These are phyloP conservation scores for Fraxinus sp. DNA, from an alignment of 305 asterid genomes.

Conservation along the genomic window DNA sequence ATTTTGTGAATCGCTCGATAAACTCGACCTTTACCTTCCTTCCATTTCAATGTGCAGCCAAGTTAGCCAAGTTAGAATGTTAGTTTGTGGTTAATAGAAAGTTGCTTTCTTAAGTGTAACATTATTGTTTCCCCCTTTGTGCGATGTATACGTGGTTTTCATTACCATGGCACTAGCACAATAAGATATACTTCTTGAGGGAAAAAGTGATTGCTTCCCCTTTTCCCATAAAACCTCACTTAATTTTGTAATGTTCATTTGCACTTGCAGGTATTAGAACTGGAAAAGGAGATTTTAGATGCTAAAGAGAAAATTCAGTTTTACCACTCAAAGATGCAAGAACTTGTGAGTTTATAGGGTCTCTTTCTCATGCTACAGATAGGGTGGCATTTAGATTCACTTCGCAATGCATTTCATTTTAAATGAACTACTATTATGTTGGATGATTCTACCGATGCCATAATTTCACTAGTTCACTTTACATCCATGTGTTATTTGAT, in stretches of 20 bases:
- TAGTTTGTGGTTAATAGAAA: not conserved
- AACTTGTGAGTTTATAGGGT: slow-evolving; percentile 66
- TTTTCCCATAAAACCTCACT: slow-evolving; percentile 10
- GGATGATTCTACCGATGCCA: not conserved
- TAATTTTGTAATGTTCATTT: slow-evolving; percentile 12
- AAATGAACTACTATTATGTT: not conserved
- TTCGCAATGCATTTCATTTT: not conserved
- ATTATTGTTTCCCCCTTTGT: not conserved
- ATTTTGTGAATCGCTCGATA: not conserved
- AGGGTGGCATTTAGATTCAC: slow-evolving; percentile 5
- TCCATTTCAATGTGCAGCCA: not conserved
- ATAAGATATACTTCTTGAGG: not conserved
- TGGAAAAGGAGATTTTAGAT: slow-evolving; percentile 89
- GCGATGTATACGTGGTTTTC: not conserved
- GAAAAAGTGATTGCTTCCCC: slow-evolving; percentile 3
- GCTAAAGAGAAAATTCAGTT: slow-evolving; percentile 85
- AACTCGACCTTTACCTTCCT: not conserved
- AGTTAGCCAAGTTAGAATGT: not conserved
- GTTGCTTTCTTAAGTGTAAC: not conserved
- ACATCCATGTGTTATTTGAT: not conserved
- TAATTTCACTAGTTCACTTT: not conserved
- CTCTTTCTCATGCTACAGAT: slow-evolving; percentile 14
- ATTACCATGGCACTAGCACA: not conserved
- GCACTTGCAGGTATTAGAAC: slow-evolving; percentile 72
- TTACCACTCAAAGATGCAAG: slow-evolving; percentile 94